Base-by-base conservation (phyloP, 352 stramenopile genomes). In the Halophytophthora polymorphica region DNA sequence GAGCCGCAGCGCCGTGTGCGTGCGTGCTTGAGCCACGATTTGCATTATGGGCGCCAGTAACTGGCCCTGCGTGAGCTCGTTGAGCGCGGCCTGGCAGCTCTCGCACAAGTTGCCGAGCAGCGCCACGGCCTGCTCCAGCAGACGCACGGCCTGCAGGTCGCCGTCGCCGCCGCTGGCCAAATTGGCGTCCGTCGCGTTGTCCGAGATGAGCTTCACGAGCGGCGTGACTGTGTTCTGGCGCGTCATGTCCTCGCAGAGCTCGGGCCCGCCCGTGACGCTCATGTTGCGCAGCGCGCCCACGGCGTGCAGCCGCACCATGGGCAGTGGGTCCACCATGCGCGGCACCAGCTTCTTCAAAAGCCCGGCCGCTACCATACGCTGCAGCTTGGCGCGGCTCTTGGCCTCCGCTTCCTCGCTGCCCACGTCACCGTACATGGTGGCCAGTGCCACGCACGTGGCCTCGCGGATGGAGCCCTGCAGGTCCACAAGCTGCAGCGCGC, bases 261-360 rank as follows among this genome's bases (percentile, higher is more conserved):
- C 83, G 34, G 90, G 64, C 33, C 85, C 85, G 41, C 85, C 85
- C 0, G 83, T 89, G n/a, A 93, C 79, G 53, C 81, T 93, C 45
- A 95, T 90, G 61, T 95, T 95, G 56, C 83, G 82, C 45, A 93
- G 65, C 13, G 85, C 85, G 18, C 85, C 85, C 7, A 95, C 59
- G 7, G 82, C 83, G 55, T 93, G 77, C 34, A 93, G 76, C 6
- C 85, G 79, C 55, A 95, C 83, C 77, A 93, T 91, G 22, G 80
- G 82, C 47, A 90, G 67, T 41, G 83, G 77, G 55, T 95, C 85
- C 40, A 89, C 82, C 36, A 93, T 68, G n/a, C 85, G 74, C 53
- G 83, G 85, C 38, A 95, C 78, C 39, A 95, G 77, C 58, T 93
- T 93, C 45, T 71, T 70, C 2, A 93, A 58, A n/a, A 95, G 63